These are phyloP conservation scores for Rutstroemia sydowiana DNA, from an alignment of 2,329 filamentous ascomycete genomes.

Conservation along the genomic window DNA sequence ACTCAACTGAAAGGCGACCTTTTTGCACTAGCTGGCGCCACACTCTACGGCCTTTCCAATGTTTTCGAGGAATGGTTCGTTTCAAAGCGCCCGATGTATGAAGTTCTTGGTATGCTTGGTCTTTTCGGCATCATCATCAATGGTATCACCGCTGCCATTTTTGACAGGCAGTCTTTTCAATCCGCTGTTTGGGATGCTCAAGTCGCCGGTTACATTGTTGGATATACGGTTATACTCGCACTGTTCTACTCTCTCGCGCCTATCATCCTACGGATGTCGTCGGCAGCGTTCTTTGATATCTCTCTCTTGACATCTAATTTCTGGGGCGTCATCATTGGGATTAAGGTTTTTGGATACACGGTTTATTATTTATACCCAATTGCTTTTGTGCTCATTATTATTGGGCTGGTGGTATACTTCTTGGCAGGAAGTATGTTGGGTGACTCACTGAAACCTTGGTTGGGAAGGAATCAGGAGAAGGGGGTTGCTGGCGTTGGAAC, in stretches of 20 bases:
- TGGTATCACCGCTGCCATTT: constrained; percentile 82
- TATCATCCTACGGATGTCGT: constrained; percentile 80
- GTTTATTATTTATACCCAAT: constrained; percentile 93
- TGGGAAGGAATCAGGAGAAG: constrained; percentile 76
- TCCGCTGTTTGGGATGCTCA: constrained; percentile 56
- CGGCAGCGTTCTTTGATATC: constrained; percentile 94
- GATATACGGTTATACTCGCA: constrained; percentile 76
- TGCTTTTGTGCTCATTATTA: constrained; percentile 85
- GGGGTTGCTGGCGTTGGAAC: constrained; percentile 78
- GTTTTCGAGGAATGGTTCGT: constrained; percentile 94
- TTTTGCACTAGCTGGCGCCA: constrained; percentile 82
- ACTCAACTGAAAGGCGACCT: constrained; percentile 85
- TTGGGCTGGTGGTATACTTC: constrained; percentile 84
- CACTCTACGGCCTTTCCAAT: constrained; percentile 85
- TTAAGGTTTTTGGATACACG: constrained; percentile 70
- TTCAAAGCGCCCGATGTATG: constrained; percentile 76
- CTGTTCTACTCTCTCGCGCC: constrained; percentile 87
- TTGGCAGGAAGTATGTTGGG: constrained; percentile 73
- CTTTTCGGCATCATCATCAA: constrained; percentile 88
- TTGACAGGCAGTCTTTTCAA: constrained; percentile 70
- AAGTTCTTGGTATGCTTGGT: constrained; percentile 86
- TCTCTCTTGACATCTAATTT: constrained; percentile 90
- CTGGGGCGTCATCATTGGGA: constrained; percentile 91
- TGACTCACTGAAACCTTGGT: constrained; percentile 90
- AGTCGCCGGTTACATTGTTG: constrained; percentile 76